phyloP scores from a whole-genome alignment of 2,329 filamentous ascomycete genomes.

The Hymenoscyphus occultus region DNA sequence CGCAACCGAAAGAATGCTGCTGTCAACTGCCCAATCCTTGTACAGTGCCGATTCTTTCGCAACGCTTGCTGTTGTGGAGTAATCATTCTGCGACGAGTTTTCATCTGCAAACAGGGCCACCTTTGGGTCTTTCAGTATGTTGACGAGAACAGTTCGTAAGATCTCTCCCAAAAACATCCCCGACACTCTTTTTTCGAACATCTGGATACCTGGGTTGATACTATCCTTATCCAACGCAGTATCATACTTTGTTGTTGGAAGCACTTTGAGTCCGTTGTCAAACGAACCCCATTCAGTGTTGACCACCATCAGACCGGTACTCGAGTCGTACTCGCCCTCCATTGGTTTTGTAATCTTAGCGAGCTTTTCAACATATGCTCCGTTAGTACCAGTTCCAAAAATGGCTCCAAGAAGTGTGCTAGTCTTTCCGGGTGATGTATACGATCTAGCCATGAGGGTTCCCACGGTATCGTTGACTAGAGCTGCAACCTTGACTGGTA shows the following conservation, averaged over 20 bases:
- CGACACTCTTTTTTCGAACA: constrained; percentile 98
- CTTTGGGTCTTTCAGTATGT: constrained; percentile 65
- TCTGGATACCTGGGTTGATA: constrained; percentile 90
- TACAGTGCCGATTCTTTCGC: constrained; percentile 64
- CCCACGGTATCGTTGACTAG: constrained; percentile 97
- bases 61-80: constrained; percentile 67
- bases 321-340: constrained; percentile 68
- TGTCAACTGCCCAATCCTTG: constrained; percentile 86
- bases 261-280: constrained; percentile 84
- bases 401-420: constrained; percentile 91
- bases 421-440: constrained; percentile 84
- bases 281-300: constrained; percentile 99
- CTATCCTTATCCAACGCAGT: constrained; percentile 72
- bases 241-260: constrained; percentile 86
- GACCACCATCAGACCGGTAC: constrained; percentile 91
- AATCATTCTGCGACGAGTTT: constrained; percentile 69
- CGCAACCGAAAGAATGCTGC: constrained; percentile 81
- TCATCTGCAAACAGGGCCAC: constrained; percentile 73
- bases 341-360: constrained; percentile 77
- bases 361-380: constrained; percentile 71
- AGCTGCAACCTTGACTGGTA: constrained; percentile 92
- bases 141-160: constrained; percentile 71
- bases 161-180: constrained; percentile 99
- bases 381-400: constrained; percentile 47
- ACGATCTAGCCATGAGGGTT: constrained; percentile 95